These are phyloP conservation scores for Fusarium sarcochroum DNA, from an alignment of 2,329 filamentous ascomycete species.

Conservation along the genomic window DNA sequence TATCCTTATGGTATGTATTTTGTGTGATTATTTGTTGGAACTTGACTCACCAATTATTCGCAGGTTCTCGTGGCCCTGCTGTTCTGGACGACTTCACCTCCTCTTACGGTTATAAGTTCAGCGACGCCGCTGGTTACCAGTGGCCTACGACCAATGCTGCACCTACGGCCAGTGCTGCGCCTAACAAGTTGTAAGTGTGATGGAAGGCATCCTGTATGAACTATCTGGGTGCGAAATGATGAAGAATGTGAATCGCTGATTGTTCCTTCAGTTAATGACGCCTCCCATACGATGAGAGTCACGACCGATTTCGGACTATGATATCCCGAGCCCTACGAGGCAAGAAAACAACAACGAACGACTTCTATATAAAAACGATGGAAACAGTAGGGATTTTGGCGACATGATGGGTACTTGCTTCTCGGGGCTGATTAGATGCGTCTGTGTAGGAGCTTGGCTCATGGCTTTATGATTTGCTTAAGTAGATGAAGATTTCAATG, in stretches of 20 bases:
- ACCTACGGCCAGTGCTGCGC: conserved; percentile 76
- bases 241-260: conserved; percentile 36
- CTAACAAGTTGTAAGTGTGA: conserved; percentile 82
- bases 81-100: conserved; percentile 98
- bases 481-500: conserved; percentile 34
- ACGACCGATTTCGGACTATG: conserved; percentile 43
- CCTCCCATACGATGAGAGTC: conserved; percentile 31
- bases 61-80: conserved; percentile 95
- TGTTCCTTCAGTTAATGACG: conserved; percentile 44
- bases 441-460: conserved; percentile 33
- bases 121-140: conserved; percentile 94
- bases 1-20: conserved; percentile 88
- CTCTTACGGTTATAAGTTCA: conserved; percentile 99
- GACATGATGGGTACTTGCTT: conserved; percentile 42
- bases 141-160: conserved; percentile 86
- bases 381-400: conserved; percentile 36
- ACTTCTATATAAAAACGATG: conserved; percentile 40
- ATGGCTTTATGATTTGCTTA: conserved; percentile 38
- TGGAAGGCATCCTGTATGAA: conserved; percentile 32
- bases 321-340: conserved; percentile 32
- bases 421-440: conserved; percentile 42
- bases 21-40: not conserved
- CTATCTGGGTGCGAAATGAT: conserved; percentile 17
- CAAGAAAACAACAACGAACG: conserved; percentile 35
- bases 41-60: conserved; percentile 21